phyloP scores from a whole-genome alignment of 345 rosid species.

The Eucalyptus brandiana region DNA sequence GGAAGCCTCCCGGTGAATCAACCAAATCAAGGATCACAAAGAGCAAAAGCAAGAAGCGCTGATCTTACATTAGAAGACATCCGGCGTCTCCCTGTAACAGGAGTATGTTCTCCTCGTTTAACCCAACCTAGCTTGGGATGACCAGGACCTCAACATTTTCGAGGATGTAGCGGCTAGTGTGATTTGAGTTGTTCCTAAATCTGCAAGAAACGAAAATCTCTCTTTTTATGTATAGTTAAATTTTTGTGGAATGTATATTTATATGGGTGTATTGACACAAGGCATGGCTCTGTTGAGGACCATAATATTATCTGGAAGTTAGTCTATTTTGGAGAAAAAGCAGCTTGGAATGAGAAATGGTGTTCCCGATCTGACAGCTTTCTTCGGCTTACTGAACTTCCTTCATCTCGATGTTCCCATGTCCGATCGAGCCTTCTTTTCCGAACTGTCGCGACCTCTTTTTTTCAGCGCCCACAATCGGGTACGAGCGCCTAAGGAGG shows the following conservation, averaged over 20 bases:
- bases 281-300: neutral
- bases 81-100: no score
- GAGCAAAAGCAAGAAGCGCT: constrained; percentile 56
- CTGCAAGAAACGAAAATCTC: neutral
- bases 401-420: neutral
- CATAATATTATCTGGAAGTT: neutral
- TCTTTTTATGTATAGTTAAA: neutral
- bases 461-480: no score
- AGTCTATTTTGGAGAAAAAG: neutral
- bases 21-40: constrained; percentile 41
- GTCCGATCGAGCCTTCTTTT: neutral
- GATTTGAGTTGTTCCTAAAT: neutral
- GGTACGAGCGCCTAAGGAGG: no score
- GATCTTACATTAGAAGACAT: neutral
- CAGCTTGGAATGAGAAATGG: neutral
- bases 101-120: neutral
- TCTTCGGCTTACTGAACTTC: neutral
- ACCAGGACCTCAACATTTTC: neutral
- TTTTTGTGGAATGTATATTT: neutral
- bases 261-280: neutral
- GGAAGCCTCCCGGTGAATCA: constrained; percentile 67
- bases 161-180: neutral
- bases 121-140: neutral
- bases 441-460: no score
- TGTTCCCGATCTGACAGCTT: neutral